Conservation (phyloP, 257 asterid species). For the Nicotiana benthamiana region DNA sequence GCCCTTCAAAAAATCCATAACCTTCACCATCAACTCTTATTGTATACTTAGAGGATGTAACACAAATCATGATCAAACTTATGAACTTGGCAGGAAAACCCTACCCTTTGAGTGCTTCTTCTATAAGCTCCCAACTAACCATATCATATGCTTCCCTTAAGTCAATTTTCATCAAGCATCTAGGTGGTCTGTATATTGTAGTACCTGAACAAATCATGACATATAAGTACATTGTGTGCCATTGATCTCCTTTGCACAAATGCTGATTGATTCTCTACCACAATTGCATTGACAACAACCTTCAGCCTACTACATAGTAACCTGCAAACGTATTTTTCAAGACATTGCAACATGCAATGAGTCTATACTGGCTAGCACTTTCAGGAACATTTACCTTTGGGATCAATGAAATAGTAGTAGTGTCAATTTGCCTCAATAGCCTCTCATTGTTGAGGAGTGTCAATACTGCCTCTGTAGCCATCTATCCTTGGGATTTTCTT, state of each 20-base stretch:
- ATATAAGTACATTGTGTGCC: neutral
- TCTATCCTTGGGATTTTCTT: neutral
- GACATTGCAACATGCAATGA: neutral
- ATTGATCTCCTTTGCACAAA: neutral
- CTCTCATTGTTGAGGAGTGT: neutral
- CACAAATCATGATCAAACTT: too few species aligned
- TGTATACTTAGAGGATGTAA: neutral
- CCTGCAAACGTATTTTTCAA: neutral
- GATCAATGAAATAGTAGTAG: neutral
- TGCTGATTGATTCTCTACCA: neutral
- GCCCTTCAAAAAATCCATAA: neutral
- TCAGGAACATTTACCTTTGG: neutral
- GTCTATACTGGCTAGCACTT: neutral
- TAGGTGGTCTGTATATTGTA: too few species aligned
- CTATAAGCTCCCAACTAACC: neutral
- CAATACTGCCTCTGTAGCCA: neutral
- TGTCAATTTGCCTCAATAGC: neutral
- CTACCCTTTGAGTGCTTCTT: too few species aligned
- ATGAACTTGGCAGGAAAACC: too few species aligned
- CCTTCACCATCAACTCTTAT: neutral
- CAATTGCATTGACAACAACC: neutral
- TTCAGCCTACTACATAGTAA: neutral
- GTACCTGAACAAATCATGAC: too few species aligned
- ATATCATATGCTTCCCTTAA: neutral
- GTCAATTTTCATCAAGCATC: too few species aligned